These are phyloP conservation scores for Cryptococcus amylolentus DNA, from an alignment of 1,284 basidiomycete species.

Conservation along the genomic window DNA sequence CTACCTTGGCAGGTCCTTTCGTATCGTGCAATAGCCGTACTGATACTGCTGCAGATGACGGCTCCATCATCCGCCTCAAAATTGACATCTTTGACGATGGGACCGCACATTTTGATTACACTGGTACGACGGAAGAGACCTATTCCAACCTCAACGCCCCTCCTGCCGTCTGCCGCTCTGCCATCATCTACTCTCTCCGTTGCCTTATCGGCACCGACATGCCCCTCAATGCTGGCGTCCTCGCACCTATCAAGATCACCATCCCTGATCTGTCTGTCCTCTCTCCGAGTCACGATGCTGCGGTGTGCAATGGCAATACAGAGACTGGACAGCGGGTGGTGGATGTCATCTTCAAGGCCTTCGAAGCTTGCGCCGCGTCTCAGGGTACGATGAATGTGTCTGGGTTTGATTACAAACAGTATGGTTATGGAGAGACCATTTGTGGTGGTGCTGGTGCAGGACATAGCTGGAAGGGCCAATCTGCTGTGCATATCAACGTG, in stretches of 20 bases:
- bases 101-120: constrained; percentile 82
- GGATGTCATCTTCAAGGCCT: constrained; percentile 90
- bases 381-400: constrained; percentile 59
- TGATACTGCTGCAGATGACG: constrained; percentile 27
- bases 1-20: constrained; percentile 16
- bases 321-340: constrained; percentile 90
- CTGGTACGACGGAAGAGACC: constrained; percentile 81
- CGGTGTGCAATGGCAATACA: constrained; percentile 91
- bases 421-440: constrained; percentile 14
- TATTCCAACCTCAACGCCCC: constrained; percentile 53
- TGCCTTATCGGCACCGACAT: constrained; percentile 90
- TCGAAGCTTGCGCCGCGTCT: constrained; percentile 85
- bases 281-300: constrained; percentile 76
- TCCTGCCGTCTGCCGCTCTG: constrained; percentile 82
- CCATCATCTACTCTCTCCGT: constrained; percentile 90
- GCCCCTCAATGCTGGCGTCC: constrained; percentile 55
- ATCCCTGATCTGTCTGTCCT: constrained; percentile 56
- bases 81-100: constrained; percentile 82
- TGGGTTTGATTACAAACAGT: constrained; percentile 12
- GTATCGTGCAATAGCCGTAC: not conserved
- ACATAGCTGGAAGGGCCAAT: constrained; percentile 76
- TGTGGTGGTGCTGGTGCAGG: constrained; percentile 89
- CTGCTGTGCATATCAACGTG: constrained; percentile 13
- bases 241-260: constrained; percentile 37
- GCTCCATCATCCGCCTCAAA: constrained; percentile 53